phyloP scores from a whole-genome alignment of 257 asterid genomes.

The Solanum tacnaense region DNA sequence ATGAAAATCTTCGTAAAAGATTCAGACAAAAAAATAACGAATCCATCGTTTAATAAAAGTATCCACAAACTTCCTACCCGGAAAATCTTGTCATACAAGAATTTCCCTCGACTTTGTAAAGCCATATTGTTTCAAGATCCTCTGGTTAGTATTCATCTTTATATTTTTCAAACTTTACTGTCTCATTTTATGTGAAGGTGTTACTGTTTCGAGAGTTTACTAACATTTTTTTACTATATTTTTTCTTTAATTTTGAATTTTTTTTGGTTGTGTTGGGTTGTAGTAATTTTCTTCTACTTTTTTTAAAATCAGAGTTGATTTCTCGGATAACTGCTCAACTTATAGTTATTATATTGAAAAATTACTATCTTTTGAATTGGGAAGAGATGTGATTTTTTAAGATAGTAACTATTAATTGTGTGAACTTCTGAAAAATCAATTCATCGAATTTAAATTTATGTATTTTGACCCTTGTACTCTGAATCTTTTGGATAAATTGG shows the following conservation, averaged over 20 bases:
- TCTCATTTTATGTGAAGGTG: background rate
- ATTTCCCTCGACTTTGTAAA: background rate
- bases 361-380: fast-evolving
- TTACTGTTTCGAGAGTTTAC: fast-evolving
- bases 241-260: background rate
- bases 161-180: background rate
- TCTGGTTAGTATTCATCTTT: background rate
- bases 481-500: background rate
- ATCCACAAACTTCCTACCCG: background rate
- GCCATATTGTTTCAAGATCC: background rate
- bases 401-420: background rate
- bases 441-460: background rate
- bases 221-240: no score
- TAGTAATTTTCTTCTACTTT: background rate
- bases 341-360: background rate
- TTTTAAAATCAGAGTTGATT: no score
- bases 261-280: background rate
- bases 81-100: background rate
- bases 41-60: background rate
- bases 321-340: fast-evolving
- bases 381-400: background rate
- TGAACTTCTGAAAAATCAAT: background rate
- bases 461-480: background rate
- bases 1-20: background rate
- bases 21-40: background rate